Evolutionary conservation across 225 moss, liverwort and hornwort species (phyloP).

Genomic region (Rhytidiadelphus loreus): DNA sequence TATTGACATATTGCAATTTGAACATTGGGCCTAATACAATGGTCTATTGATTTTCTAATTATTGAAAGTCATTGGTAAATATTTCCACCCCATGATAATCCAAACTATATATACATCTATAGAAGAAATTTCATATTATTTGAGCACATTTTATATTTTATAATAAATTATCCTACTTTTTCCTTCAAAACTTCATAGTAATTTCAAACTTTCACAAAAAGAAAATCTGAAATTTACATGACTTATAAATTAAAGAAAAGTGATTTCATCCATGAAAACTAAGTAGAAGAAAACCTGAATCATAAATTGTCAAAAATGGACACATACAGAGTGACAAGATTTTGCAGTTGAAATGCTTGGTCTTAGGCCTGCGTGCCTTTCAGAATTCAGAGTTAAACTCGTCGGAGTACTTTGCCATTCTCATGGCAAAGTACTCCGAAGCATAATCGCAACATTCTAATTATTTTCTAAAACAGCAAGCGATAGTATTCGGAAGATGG

Average conservation of each 20-base stretch:
- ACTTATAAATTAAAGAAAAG: not conserved
- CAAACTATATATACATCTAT: not conserved
- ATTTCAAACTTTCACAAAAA: not conserved
- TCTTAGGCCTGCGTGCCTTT: no score
- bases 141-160: not conserved
- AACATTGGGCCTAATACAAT: not conserved
- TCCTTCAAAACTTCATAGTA: not conserved
- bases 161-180: not conserved
- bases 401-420: no score
- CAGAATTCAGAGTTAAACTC: no score
- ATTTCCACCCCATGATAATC: not conserved
- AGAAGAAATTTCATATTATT: not conserved
- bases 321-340: not conserved
- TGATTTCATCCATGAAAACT: not conserved
- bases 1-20: not conserved
- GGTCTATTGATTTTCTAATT: not conserved
- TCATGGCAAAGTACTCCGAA: no score
- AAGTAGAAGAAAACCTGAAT: not conserved
- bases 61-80: not conserved
- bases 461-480: not conserved
- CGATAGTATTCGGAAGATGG: not conserved
- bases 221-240: not conserved
- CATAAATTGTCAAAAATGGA: not conserved
- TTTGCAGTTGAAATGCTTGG: not conserved
- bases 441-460: not conserved